phyloP scores from a whole-genome alignment of 768 basidiomycete genomes.

The Auriculariales sp. region DNA sequence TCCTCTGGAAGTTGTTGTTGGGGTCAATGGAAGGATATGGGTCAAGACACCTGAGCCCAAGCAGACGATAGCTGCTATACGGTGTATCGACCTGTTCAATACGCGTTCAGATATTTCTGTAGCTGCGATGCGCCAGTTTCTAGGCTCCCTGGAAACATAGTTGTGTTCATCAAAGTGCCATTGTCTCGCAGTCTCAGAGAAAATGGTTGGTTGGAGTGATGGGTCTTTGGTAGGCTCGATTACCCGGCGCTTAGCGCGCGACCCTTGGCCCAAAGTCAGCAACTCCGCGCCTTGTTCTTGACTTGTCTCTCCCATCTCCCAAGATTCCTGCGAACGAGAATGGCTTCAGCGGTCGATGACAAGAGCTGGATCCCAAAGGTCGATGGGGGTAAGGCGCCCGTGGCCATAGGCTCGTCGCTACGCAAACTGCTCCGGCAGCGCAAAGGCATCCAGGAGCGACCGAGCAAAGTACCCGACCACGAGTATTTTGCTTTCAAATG shows the following conservation, averaged over 20 bases:
- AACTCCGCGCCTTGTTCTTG: not conserved
- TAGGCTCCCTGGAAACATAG: not conserved
- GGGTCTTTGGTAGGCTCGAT: not conserved
- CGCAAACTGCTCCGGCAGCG: slow-evolving; percentile 54
- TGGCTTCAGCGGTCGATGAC: not conserved
- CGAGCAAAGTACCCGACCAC: slow-evolving; percentile 37
- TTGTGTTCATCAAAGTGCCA: too few relatives aligned
- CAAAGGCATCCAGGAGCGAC: slow-evolving; percentile 29
- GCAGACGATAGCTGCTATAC: slow-evolving; percentile 58
- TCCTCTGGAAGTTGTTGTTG: slow-evolving; percentile 78
- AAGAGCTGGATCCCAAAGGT: slow-evolving; percentile 34
- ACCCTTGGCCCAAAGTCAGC: not conserved
- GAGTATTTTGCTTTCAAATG: slow-evolving; percentile 72
- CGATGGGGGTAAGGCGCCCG: slow-evolving; percentile 35
- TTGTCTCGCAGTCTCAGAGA: too few relatives aligned
- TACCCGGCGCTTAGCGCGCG: not conserved
- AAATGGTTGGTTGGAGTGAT: not conserved
- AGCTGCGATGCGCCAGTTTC: not conserved
- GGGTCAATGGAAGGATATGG: slow-evolving; percentile 90
- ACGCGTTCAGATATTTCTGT: not conserved
- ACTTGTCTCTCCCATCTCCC: not conserved
- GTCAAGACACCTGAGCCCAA: slow-evolving; percentile 57
- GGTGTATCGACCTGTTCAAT: slow-evolving; percentile 46
- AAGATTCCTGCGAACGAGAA: not conserved
- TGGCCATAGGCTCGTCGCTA: slow-evolving; percentile 49